Conservation (phyloP, 805 yeast species). For the Wickerhamiella domercqiae region DNA sequence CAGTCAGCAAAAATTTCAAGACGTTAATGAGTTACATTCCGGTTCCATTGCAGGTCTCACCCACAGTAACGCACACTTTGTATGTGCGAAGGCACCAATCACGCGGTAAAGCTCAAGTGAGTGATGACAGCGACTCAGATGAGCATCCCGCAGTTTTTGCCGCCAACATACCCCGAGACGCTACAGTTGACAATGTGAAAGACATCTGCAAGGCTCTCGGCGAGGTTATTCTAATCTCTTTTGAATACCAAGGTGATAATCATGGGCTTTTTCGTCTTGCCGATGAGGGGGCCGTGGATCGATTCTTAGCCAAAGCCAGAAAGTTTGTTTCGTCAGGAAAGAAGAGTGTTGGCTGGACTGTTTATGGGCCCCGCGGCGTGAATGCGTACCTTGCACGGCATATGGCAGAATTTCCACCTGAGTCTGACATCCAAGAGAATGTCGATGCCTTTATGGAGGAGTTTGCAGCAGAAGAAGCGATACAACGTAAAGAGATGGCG, state of each 20-base stretch:
- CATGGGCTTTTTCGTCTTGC: conserved; percentile 57
- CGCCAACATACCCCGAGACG: conserved; percentile 57
- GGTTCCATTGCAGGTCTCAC: conserved; percentile 12
- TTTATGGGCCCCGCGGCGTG: conserved; percentile 29
- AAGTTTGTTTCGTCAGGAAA: conserved; percentile 26
- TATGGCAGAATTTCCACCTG: conserved; percentile 26
- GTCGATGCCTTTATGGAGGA: conserved; percentile 48
- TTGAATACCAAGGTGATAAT: conserved; percentile 23
- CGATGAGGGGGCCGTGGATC: conserved; percentile 49
- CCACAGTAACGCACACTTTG: conserved; percentile 14
- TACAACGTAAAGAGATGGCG: conserved; percentile 15
- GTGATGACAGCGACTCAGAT: conserved; percentile 25
- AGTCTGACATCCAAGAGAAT: conserved; percentile 35
- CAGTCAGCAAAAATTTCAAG: neutral
- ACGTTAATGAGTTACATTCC: conserved; percentile 9
- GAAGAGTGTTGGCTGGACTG: conserved; percentile 18
- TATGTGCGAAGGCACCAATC: conserved; percentile 16
- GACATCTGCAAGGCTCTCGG: conserved; percentile 39
- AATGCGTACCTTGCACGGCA: conserved; percentile 27
- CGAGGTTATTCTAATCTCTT: conserved; percentile 25
- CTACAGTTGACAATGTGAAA: conserved; percentile 38
- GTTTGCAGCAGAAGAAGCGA: conserved; percentile 51
- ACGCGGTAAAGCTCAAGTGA: conserved; percentile 2
- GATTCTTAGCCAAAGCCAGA: conserved; percentile 51
- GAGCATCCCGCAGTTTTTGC: conserved; percentile 46